Conservation (phyloP, 805 yeast genomes). For the Wickerhamomyces sydowiorum region DNA sequence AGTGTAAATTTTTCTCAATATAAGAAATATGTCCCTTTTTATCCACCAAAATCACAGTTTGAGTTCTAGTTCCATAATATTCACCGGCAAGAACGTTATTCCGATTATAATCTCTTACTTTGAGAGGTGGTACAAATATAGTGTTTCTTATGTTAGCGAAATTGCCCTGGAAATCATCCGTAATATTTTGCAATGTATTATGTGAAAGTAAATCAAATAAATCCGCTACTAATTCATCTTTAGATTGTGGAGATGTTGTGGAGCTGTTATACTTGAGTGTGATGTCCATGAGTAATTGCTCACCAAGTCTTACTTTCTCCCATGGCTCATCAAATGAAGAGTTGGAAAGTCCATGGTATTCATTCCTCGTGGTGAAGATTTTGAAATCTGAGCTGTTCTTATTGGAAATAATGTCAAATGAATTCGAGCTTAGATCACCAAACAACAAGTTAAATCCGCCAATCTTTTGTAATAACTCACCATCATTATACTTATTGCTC, state of each 20-base stretch:
- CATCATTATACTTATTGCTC: slow-evolving; percentile 11
- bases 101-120: slow-evolving; percentile 26
- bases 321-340: slow-evolving; percentile 65
- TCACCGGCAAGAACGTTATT: slow-evolving; percentile 37
- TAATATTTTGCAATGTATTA: slow-evolving; percentile 27
- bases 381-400: slow-evolving; percentile 25
- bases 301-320: slow-evolving; percentile 64
- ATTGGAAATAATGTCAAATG: slow-evolving; percentile 25
- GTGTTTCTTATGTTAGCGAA: slow-evolving; percentile 46
- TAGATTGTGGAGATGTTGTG: slow-evolving; percentile 19
- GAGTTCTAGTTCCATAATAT: slow-evolving; percentile 84
- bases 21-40: slow-evolving; percentile 47
- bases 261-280: slow-evolving; percentile 19
- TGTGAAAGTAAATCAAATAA: slow-evolving; percentile 53
- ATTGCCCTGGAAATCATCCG: slow-evolving; percentile 25
- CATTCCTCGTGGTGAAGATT: slow-evolving; percentile 16
- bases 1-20: slow-evolving; percentile 55
- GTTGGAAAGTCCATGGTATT: slow-evolving; percentile 60
- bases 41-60: slow-evolving; percentile 64
- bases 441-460: slow-evolving; percentile 30
- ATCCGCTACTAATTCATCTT: slow-evolving; percentile 39
- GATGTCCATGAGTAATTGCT: slow-evolving; percentile 32
- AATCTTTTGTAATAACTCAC: slow-evolving; percentile 16
- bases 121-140: slow-evolving; percentile 69
- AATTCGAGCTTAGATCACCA: slow-evolving; percentile 27